phyloP scores from a whole-genome alignment of 345 rosid genomes.

The Citrus medica region DNA sequence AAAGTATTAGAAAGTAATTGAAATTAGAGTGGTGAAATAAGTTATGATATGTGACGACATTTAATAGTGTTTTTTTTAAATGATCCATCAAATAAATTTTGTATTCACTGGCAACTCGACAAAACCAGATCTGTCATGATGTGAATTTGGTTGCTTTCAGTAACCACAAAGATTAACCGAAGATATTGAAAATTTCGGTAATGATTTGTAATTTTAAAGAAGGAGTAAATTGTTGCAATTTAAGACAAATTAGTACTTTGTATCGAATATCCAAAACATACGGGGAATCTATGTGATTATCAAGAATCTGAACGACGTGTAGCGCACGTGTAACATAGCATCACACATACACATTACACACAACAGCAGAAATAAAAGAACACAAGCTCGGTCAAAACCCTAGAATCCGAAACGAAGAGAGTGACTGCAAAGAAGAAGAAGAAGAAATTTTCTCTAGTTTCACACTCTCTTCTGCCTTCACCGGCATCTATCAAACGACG shows the following conservation, averaged over 20 bases:
- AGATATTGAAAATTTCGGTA: no score
- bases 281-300: neutral
- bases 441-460: neutral
- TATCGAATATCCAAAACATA: neutral
- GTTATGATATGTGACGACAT: no score
- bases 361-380: neutral
- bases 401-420: slow-evolving; percentile 4
- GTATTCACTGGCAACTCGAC: no score
- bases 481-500: neutral
- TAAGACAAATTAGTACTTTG: neutral
- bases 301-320: neutral
- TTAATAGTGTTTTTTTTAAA: no score
- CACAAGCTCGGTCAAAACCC: slow-evolving; percentile 23
- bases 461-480: neutral
- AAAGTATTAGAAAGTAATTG: no score
- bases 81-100: no score
- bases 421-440: neutral
- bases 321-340: neutral
- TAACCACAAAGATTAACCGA: no score
- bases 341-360: no score
- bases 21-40: no score
- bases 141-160: no score
- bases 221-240: neutral
- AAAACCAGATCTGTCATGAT: no score
- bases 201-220: no score